Conservation (phyloP, 1,139 yeast genomes). For the Sugiyamaella sp. region DNA sequence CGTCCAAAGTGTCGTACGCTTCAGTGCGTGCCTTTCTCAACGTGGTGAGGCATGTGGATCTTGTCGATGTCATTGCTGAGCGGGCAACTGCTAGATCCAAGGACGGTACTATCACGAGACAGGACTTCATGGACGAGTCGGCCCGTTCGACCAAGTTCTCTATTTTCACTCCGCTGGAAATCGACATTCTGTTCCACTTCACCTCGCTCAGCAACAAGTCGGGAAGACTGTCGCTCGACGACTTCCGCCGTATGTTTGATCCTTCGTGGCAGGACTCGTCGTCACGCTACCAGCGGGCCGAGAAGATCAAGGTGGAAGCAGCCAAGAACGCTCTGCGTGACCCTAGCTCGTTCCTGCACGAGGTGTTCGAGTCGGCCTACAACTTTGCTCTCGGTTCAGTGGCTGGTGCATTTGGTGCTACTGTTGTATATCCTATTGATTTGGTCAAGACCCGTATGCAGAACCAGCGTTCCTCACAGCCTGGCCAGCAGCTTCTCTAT, state of each 20-base stretch:
- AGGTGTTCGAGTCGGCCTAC: conserved; percentile 79
- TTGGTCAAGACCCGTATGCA: conserved; percentile 97
- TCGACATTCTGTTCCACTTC: conserved; percentile 50
- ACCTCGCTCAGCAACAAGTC: conserved; percentile 43
- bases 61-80: conserved; percentile 46
- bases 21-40: conserved; percentile 50
- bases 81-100: conserved; percentile 39
- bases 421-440: conserved; percentile 97
- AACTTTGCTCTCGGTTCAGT: conserved; percentile 89
- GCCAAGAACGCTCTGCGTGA: conserved; percentile 47
- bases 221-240: conserved; percentile 45
- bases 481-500: conserved; percentile 57
- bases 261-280: conserved; percentile 49
- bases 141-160: conserved; percentile 47
- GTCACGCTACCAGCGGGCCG: conserved; percentile 41
- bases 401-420: conserved; percentile 98
- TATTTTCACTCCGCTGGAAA: conserved; percentile 50
- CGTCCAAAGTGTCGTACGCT: conserved; percentile 47
- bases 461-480: conserved; percentile 75
- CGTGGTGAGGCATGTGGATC: conserved; percentile 47
- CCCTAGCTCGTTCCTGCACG: conserved; percentile 45
- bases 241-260: conserved; percentile 48
- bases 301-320: conserved; percentile 43
- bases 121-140: conserved; percentile 47
- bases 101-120: conserved; percentile 46